A percentile compares a stretch with the other conserved stretches of the same genome.
Evolutionary conservation across 2,329 filamentous ascomycete species (phyloP).

Genomic region (Fusarium nematophilum): DNA sequence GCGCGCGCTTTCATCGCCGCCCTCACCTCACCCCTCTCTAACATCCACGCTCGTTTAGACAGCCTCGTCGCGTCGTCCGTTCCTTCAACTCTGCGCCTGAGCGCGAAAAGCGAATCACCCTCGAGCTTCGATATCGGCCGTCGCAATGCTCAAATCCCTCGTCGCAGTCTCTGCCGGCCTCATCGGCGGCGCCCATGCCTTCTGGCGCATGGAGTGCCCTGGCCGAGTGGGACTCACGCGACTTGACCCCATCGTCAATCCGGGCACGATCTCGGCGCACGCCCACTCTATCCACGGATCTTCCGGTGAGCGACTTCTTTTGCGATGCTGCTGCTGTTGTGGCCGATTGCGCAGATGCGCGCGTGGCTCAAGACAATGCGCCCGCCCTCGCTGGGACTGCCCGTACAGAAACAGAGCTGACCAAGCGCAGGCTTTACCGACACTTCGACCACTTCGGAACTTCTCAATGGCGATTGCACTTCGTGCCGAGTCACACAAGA

Average conservation of each 20-base stretch:
- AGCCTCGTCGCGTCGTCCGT: slow-evolving; percentile 50
- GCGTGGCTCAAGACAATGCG: neutral
- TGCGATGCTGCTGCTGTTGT: neutral
- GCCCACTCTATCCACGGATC: slow-evolving; percentile 82
- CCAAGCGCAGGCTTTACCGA: slow-evolving; percentile 69
- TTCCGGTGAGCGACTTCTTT: slow-evolving; percentile 67
- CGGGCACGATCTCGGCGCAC: slow-evolving; percentile 70
- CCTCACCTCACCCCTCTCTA: slow-evolving; percentile 17
- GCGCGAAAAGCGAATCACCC: slow-evolving; percentile 13
- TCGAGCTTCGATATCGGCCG: slow-evolving; percentile 42
- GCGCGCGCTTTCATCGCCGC: slow-evolving; percentile 3
- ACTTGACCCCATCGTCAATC: slow-evolving; percentile 80
- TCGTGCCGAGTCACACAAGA: slow-evolving; percentile 85
- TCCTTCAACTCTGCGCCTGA: slow-evolving; percentile 41
- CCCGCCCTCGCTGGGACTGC: neutral
- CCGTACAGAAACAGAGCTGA: slow-evolving; percentile 27
- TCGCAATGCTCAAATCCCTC: slow-evolving; percentile 50
- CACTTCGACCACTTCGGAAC: slow-evolving; percentile 65
- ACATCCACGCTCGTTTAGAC: slow-evolving; percentile 42
- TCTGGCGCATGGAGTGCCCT: slow-evolving; percentile 91
- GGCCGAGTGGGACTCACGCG: slow-evolving; percentile 75
- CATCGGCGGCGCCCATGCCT: slow-evolving; percentile 66
- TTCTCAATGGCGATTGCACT: slow-evolving; percentile 76
- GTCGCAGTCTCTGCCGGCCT: slow-evolving; percentile 49
- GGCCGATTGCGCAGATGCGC: neutral